Conservation (phyloP, 257 asterid species). For the Pogostemon cablin region DNA sequence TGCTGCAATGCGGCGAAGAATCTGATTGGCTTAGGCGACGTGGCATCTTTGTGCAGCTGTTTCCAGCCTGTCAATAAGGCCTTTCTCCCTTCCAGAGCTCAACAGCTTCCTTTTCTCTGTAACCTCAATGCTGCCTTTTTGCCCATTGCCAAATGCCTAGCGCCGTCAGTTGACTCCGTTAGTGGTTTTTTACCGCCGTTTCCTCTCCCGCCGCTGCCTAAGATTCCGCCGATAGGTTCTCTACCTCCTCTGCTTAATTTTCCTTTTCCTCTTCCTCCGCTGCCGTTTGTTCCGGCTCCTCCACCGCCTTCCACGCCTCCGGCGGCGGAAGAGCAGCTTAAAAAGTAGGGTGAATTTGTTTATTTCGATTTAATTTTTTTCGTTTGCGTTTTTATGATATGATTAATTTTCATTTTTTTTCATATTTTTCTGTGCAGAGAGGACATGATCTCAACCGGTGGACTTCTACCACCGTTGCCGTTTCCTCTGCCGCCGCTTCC, state of each 20-base stretch:
- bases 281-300: too few relatives aligned
- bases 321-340: background rate
- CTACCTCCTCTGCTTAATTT: too few relatives aligned
- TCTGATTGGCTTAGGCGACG: conserved; percentile 3
- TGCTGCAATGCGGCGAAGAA: conserved; percentile 33
- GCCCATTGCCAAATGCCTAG: conserved; percentile 32
- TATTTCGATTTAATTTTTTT: background rate
- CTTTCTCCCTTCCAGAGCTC: conserved; percentile 30
- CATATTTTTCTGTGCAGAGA: too few relatives aligned
- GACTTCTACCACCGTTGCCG: background rate
- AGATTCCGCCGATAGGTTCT: too few relatives aligned
- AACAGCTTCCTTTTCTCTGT: conserved; percentile 32
- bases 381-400: background rate
- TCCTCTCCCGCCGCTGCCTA: too few relatives aligned
- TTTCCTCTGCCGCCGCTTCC: too few relatives aligned
- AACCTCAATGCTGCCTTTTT: conserved; percentile 3
- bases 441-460: too few relatives aligned
- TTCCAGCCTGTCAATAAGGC: background rate
- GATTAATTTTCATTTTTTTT: too few relatives aligned
- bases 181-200: too few relatives aligned
- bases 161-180: too few relatives aligned
- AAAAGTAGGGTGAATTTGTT: background rate
- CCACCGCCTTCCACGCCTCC: background rate
- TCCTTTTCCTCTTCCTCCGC: background rate
- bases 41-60: background rate